Conservation (phyloP, 2,329 filamentous ascomycete species). For the Cercospora brassicicola region DNA sequence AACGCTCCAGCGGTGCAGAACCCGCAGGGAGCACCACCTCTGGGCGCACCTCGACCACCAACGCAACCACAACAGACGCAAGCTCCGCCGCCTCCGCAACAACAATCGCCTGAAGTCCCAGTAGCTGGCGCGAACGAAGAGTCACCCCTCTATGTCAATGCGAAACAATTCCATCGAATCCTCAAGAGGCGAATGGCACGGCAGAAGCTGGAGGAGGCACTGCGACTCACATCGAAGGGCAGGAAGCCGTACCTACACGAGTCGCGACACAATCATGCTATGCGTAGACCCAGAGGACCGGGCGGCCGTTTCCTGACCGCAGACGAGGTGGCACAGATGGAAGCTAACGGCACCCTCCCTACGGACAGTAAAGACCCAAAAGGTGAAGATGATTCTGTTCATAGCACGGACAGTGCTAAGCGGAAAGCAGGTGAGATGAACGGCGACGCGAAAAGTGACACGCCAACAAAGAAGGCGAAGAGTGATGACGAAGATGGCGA, state of each 20-base stretch:
- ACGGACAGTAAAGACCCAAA: constrained; percentile 42
- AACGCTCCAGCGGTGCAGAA: constrained; percentile 62
- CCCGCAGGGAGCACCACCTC: constrained; percentile 36
- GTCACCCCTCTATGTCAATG: constrained; percentile 94
- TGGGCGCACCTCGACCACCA: constrained; percentile 69
- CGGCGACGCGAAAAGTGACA: constrained; percentile 30
- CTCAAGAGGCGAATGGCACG: constrained; percentile 89
- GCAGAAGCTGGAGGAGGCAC: constrained; percentile 87
- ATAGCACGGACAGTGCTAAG: constrained; percentile 45
- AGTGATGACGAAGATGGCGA: constrained; percentile 42
- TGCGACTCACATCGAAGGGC: constrained; percentile 89
- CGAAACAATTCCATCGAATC: constrained; percentile 97
- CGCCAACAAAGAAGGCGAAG: constrained; percentile 33
- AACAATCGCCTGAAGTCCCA: constrained; percentile 73
- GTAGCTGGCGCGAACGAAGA: constrained; percentile 74
- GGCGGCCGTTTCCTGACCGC: constrained; percentile 95
- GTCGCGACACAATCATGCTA: constrained; percentile 95
- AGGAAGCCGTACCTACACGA: constrained; percentile 97
- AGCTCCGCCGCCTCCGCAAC: constrained; percentile 52
- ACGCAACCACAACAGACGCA: constrained; percentile 60
- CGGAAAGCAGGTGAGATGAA: constrained; percentile 51
- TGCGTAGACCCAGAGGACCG: constrained; percentile 89
- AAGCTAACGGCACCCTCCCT: constrained; percentile 55
- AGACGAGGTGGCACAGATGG: constrained; percentile 90
- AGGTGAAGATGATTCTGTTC: constrained; percentile 35